Evolutionary conservation across 768 basidiomycete species (phyloP).

Genomic region (Boletus patriciae): DNA sequence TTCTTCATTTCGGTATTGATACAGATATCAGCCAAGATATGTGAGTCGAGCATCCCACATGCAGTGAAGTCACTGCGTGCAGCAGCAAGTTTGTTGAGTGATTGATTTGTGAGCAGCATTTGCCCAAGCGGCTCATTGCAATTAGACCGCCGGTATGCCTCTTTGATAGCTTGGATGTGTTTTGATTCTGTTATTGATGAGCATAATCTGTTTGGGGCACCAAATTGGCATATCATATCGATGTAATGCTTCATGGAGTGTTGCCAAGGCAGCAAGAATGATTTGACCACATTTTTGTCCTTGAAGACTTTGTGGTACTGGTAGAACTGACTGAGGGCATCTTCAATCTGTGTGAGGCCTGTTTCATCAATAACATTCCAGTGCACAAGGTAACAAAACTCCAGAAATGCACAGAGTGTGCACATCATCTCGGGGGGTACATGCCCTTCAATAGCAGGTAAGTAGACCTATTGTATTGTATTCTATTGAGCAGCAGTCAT

Average conservation of each 20-base stretch:
- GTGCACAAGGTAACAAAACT: conserved; percentile 36
- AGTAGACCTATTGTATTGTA: no score
- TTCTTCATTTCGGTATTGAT: no score
- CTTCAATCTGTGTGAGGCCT: conserved; percentile 16
- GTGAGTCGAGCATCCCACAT: conserved; percentile 19
- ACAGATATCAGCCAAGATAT: not conserved
- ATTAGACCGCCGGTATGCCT: conserved; percentile 32
- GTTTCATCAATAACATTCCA: conserved; percentile 14
- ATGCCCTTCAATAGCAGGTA: conserved; percentile 24
- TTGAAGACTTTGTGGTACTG: conserved; percentile 17
- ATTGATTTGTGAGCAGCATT: conserved; percentile 34
- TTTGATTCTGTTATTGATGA: conserved; percentile 38
- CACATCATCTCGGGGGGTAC: conserved; percentile 18
- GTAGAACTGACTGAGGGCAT: conserved; percentile 22
- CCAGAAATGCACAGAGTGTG: conserved; percentile 22
- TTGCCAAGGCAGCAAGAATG: conserved; percentile 32
- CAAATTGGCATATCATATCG: conserved; percentile 24
- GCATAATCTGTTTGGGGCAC: conserved; percentile 37
- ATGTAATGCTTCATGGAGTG: no score
- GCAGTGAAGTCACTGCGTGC: conserved; percentile 17
- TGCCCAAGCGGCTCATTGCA: conserved; percentile 19
- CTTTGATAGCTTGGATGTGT: conserved; percentile 36
- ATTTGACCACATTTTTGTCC: conserved; percentile 9
- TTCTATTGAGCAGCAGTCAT: no score
- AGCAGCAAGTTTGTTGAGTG: conserved; percentile 28